Conservation (phyloP, 208 protist species). For the Trypanosomatidae sp. region DNA sequence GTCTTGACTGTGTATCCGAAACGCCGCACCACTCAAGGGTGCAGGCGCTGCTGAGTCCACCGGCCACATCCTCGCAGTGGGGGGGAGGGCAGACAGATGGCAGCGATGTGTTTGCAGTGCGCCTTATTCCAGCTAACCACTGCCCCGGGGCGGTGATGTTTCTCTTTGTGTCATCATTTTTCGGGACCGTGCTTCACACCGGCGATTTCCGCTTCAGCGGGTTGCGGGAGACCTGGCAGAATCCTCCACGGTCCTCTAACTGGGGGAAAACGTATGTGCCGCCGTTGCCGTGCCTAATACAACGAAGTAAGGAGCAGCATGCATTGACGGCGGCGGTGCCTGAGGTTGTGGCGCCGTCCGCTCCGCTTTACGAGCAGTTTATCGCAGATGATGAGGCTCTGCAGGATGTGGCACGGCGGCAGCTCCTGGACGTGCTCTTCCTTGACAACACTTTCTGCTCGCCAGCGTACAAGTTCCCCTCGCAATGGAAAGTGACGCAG, state of each 20-base stretch:
- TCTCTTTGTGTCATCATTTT: conserved; percentile 63
- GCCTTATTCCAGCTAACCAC: conserved; percentile 88
- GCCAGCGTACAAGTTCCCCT: conserved; percentile 76
- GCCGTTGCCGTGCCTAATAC: not conserved
- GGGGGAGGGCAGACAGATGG: not conserved
- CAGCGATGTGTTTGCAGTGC: conserved; percentile 34
- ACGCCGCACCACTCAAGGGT: conserved; percentile 18
- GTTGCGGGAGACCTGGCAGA: conserved; percentile 18
- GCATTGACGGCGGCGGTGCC: not conserved
- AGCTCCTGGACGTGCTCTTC: conserved; percentile 75
- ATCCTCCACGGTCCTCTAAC: not conserved
- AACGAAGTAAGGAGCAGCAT: not conserved
- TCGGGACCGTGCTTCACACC: conserved; percentile 84
- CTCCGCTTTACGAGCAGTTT: conserved; percentile 51
- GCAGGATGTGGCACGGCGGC: conserved; percentile 23
- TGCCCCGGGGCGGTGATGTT: conserved; percentile 92
- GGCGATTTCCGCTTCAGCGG: conserved; percentile 93
- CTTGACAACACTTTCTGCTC: conserved; percentile 95
- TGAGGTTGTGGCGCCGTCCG: not conserved
- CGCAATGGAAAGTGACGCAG: conserved; percentile 53
- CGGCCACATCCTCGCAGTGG: not conserved
- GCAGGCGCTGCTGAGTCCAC: conserved; percentile 13
- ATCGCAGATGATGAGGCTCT: conserved; percentile 60
- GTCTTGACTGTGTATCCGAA: conserved; percentile 13
- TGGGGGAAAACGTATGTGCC: conserved; percentile 1